Conservation (phyloP, 2,329 filamentous ascomycete genomes). For the Penicillium sp. region DNA sequence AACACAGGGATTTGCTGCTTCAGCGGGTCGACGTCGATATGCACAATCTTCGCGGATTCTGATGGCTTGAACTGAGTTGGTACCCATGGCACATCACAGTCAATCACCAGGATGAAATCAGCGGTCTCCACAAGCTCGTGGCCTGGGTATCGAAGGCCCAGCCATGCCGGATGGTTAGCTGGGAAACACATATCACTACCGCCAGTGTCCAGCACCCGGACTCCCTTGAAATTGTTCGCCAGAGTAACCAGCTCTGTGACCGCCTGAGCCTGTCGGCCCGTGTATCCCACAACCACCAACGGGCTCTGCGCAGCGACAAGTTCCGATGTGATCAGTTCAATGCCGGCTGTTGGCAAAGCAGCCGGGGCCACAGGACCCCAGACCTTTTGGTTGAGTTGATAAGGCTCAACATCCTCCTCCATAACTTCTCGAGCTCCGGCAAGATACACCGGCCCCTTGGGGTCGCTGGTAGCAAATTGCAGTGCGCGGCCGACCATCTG, state of each 20-base stretch:
- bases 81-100: conserved; percentile 94
- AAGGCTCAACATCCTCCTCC: conserved; percentile 77
- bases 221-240: conserved; percentile 48
- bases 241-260: conserved; percentile 47
- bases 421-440: conserved; percentile 76
- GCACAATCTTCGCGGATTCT: conserved; percentile 57
- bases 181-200: conserved; percentile 54
- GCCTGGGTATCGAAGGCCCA: conserved; percentile 70
- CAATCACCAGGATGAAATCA: conserved; percentile 79
- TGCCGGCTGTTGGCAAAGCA: conserved; percentile 53
- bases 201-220: conserved; percentile 54
- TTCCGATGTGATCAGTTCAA: conserved; percentile 44
- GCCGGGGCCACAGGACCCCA: conserved; percentile 71
- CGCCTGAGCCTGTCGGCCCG: conserved; percentile 46
- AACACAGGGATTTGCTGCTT: conserved; percentile 73
- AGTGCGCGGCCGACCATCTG: conserved; percentile 83
- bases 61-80: conserved; percentile 67
- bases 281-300: conserved; percentile 52
- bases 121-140: conserved; percentile 72
- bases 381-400: conserved; percentile 63
- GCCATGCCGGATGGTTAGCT: conserved; percentile 52
- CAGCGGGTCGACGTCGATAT: conserved; percentile 65
- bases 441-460: conserved; percentile 76
- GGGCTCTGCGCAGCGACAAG: conserved; percentile 49
- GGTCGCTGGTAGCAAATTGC: conserved; percentile 74